These are phyloP conservation scores for Acer campestre DNA, from an alignment of 345 rosid species.

Conservation along the genomic window DNA sequence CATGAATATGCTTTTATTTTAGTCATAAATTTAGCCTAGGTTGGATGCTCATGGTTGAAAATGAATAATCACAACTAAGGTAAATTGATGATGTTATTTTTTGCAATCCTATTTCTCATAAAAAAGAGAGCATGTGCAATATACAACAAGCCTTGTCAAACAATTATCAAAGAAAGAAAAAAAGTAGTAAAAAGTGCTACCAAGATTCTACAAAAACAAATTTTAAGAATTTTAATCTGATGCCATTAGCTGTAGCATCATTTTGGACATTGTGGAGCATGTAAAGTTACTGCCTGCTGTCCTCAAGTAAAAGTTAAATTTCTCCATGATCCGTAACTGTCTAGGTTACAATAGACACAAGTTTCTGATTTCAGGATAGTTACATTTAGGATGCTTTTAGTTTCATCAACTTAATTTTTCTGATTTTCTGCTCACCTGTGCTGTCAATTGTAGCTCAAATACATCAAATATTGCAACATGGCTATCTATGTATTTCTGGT, in stretches of 20 bases:
- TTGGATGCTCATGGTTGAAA: not conserved
- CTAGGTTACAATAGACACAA: too few species aligned
- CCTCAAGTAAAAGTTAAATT: not conserved
- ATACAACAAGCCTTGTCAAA: not conserved
- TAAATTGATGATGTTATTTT: not conserved
- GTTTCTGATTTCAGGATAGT: not conserved
- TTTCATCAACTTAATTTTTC: not conserved
- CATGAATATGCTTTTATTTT: not conserved
- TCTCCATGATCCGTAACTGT: not conserved
- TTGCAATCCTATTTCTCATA: not conserved
- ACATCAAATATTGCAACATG: not conserved
- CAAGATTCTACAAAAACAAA: not conserved
- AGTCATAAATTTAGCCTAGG: not conserved
- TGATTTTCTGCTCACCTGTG: not conserved
- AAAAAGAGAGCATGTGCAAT: too few species aligned
- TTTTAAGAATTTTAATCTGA: not conserved
- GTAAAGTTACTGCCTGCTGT: not conserved
- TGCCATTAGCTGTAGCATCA: not conserved
- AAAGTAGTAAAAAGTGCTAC: not conserved
- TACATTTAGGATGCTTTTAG: not conserved
- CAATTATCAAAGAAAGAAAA: not conserved
- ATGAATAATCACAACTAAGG: not conserved
- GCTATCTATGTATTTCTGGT: slow-evolving; percentile 1
- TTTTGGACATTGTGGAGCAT: not conserved
- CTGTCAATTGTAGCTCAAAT: not conserved